These are phyloP conservation scores for Dendrocalamus sinicus DNA, from an alignment of 176 grass and related monocot genomes.

Conservation along the genomic window DNA sequence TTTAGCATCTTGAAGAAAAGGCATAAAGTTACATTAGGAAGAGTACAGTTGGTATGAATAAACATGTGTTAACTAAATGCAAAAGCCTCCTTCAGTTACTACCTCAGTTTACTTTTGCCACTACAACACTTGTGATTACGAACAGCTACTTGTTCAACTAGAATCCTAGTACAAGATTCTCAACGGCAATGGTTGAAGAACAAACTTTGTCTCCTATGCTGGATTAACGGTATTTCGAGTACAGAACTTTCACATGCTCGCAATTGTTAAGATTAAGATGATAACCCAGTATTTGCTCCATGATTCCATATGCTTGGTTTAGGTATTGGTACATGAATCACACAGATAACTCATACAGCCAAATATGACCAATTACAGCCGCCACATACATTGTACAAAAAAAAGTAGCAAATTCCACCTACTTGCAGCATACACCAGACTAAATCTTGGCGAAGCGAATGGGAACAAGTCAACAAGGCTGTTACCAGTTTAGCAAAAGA, in stretches of 20 bases:
- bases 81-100: constrained; percentile 3
- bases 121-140: constrained; percentile 3
- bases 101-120: background rate
- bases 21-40: constrained; percentile 8
- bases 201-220: background rate
- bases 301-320: background rate
- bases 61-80: constrained; percentile 20
- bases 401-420: constrained; percentile 1
- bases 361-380: background rate
- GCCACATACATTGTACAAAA: background rate
- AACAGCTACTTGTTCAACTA: background rate
- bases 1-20: constrained; percentile 4
- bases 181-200: background rate
- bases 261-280: background rate
- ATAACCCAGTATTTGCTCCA: background rate
- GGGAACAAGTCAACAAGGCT: constrained; percentile 11
- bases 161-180: background rate
- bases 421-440: background rate
- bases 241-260: background rate
- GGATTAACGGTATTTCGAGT: background rate
- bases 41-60: constrained; percentile 25
- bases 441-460: background rate
- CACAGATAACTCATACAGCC: background rate
- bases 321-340: background rate
- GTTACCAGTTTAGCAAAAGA: background rate